Evolutionary conservation across 2,329 filamentous ascomycete species (phyloP), one percentile per base, ranked within the genome.

Genomic region (Pseudofabraea citricarpa): DNA sequence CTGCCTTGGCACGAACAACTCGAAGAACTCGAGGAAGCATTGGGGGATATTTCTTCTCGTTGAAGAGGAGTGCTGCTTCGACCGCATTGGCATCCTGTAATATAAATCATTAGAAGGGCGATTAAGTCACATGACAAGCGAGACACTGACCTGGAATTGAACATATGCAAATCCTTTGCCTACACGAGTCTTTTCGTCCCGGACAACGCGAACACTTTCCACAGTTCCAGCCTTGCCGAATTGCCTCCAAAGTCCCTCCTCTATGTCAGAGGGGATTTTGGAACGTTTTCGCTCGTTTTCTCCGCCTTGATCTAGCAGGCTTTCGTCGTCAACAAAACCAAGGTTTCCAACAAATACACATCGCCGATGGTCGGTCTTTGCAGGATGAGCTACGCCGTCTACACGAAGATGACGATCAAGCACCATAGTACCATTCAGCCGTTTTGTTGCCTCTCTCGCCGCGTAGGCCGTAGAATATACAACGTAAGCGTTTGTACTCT

Each of bases 161-260:
- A 98, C 91, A 59, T 98, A 98, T 49, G 94, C 94, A 60, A 98
- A 89, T 4, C 93, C 93, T 64, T 98, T 98, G 58, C 93, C 90
- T 22, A 98, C 88, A 39, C 94, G 81, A 6, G 94, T 98, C 54
- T 86, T 85, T 50, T 87, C 74, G 60, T 98, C 93, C 43, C 93
- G 82, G 40, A 96, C 79, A 16, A 98, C 90, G 24, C 93, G 86
- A 26, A 98, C 94, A 59, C 84, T 95, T 67, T 98, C 91, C 10
- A 98, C 87, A 51, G 78, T 86, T 53, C 91, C 90, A 48, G 77
- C 83, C 61, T 85, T 79, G 47, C 74, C 69, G 58, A 95, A 94
- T 16, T 85, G 83, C 36, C 82, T 77, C 90, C 90, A 95, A 2
- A 95, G 75, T 5, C 93, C 93, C 69, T 98, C 93, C 64, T 97